Evolutionary conservation across 306 rosid genomes (phyloP).

Genomic region (Castanopsis chinensis): DNA sequence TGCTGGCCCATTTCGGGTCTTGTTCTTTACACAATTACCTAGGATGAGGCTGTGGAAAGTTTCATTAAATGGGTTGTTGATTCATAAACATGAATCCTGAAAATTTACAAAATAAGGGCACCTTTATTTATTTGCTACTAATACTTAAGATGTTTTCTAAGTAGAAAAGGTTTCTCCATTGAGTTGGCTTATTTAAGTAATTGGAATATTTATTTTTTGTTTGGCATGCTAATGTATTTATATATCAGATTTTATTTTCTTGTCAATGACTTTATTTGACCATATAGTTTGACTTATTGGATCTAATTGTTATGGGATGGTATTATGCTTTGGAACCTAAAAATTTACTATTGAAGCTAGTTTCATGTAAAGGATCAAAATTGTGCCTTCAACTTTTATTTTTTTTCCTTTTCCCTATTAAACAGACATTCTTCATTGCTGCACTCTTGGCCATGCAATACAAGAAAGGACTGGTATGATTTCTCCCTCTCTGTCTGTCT

Average conservation of each 20-base stretch:
- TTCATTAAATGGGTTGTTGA: no score
- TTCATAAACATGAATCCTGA: no score
- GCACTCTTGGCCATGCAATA: conserved; percentile 99
- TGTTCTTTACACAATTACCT: no score
- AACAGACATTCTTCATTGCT: conserved; percentile 97
- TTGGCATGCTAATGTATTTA: not conserved
- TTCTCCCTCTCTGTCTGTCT: conserved; percentile 1
- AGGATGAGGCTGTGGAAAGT: no score
- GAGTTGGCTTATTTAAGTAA: not conserved
- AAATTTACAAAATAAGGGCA: no score
- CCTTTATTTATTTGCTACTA: no score
- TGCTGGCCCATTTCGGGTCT: no score
- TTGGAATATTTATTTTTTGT: not conserved
- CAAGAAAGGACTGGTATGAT: conserved; percentile 76
- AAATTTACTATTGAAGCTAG: no score
- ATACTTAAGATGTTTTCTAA: no score
- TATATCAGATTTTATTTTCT: not conserved
- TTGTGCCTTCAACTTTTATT: not conserved
- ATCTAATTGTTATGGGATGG: not conserved
- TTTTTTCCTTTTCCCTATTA: conserved; percentile 19
- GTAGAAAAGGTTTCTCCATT: not conserved
- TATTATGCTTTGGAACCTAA: not conserved
- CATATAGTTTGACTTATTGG: not conserved
- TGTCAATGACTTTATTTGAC: not conserved
- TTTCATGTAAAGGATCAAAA: conserved; percentile 22